Percentiles rank a stretch among this genome's conserved stretches.
These are phyloP conservation scores for Vitis riparia DNA, from an alignment of 164 flowering plant species.

Conservation along the genomic window DNA sequence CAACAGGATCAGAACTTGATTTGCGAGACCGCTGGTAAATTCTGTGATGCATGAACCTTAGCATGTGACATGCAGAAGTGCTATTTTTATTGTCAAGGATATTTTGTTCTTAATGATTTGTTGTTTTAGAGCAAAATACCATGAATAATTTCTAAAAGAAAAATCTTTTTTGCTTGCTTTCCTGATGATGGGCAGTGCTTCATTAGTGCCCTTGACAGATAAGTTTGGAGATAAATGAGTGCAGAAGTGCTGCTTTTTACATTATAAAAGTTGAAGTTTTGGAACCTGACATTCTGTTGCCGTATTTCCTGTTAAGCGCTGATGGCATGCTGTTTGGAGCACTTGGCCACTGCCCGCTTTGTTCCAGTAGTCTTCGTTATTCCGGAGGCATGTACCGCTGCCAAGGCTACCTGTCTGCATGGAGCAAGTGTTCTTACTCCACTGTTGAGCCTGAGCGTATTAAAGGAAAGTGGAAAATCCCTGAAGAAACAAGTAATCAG, in stretches of 20 bases:
- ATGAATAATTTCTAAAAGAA: too few relatives aligned
- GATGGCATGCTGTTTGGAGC: constrained; percentile 98
- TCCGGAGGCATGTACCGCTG: constrained; percentile 78
- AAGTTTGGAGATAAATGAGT: too few relatives aligned
- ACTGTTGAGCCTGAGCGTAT: constrained; percentile 67
- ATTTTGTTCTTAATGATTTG: background rate
- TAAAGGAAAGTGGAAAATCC: constrained; percentile 86
- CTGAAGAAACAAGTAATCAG: constrained; percentile 59
- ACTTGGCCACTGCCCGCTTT: constrained; percentile 69
- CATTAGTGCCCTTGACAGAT: too few relatives aligned
- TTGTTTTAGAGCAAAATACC: background rate
- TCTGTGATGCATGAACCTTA: background rate
- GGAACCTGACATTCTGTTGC: constrained; percentile 3
- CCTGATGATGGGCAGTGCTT: too few relatives aligned
- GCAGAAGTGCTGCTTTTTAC: background rate
- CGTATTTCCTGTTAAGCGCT: constrained; percentile 50
- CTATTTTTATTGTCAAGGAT: background rate
- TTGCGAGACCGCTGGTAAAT: constrained; percentile 87
- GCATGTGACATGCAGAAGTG: background rate
- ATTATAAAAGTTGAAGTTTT: background rate
- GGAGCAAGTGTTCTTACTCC: constrained; percentile 92
- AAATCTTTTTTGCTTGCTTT: too few relatives aligned
- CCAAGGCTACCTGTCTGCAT: constrained; percentile 80
- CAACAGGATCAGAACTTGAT: constrained; percentile 86
- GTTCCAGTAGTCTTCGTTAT: constrained; percentile 67